Base-by-base conservation (phyloP, 75 land plant species). In the Ceratopteris richardii region DNA sequence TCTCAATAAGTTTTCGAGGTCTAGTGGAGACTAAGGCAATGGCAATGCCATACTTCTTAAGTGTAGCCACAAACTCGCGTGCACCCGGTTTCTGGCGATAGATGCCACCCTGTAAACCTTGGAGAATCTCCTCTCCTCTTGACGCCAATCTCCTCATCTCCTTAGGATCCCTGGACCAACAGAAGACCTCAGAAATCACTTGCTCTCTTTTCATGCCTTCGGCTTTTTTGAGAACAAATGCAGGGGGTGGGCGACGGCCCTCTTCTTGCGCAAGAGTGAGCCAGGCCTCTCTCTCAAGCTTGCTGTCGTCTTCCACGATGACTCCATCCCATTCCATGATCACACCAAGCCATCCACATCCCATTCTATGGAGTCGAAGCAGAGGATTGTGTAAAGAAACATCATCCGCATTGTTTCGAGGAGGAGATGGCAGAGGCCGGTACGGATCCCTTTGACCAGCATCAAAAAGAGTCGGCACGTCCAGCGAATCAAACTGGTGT, bases 121-220 rank as follows among this genome's bases (percentile, higher is more conserved):
- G 76, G 58, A 85, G 73, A 16, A 93, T 68, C 61, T 93, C 90
- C 58, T 93, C 98, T 70, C 73, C 85, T 29, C 96, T 65, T 14
- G 62, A 29, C 7, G 90, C 86, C 75, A 93, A 54, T 57, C 90
- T 68, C 58, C 69, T 73, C 62, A 85, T 29, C 40, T 82, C 55
- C 0, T 47, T 9, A 17, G 73, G 82, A 54, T 93, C 85, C 61
- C 90, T 76, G 12, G 86, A 83, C 98, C 98, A 93, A 68, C 98
- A 93, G 11, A 93, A 80, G 55, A 93, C 87, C 53, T 93, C 97
- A 11, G 95, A 80, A 16, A 93, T 85, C 0, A 83, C 98, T 51
- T 93, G 98, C 54, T 93, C 98, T 56, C 71, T 89, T 80, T 93
- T 93, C 98, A 93, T 93, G 7, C 98, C 98, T 55, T 85, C 87